phyloP scores from a whole-genome alignment of 2,329 filamentous ascomycete species.

The Cercospora citrullina region DNA sequence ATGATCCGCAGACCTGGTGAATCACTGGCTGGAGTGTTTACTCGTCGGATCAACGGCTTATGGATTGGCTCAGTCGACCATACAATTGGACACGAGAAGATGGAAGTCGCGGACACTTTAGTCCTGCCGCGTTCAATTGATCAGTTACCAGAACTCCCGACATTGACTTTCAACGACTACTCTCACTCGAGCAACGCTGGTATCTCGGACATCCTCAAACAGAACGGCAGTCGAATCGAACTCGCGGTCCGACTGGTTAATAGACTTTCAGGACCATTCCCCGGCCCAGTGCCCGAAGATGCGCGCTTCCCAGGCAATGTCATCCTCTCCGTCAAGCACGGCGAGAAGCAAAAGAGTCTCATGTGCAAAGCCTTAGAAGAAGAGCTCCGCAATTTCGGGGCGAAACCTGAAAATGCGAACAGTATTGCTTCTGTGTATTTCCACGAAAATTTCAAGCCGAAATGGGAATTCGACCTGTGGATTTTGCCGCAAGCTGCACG shows the following conservation, averaged over 20 bases:
- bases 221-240: not conserved
- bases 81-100: not conserved
- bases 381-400: not conserved
- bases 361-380: not conserved
- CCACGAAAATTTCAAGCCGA: not conserved
- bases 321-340: slow-evolving; percentile 6
- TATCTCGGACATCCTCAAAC: not conserved
- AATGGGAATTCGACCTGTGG: not conserved
- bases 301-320: not conserved
- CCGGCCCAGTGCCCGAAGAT: not conserved
- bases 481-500: slow-evolving; percentile 5
- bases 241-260: slow-evolving; percentile 9
- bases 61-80: slow-evolving; percentile 8
- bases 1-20: not conserved
- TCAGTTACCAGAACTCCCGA: not conserved
- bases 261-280: not conserved
- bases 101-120: not conserved
- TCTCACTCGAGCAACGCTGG: not conserved
- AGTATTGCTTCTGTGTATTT: not conserved
- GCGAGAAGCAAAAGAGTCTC: not conserved
- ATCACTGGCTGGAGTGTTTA: not conserved
- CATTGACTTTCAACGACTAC: slow-evolving; percentile 10
- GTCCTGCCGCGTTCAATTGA: no score
- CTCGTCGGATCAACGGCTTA: slow-evolving; percentile 3
- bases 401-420: not conserved